Percentiles rank a stretch among this genome's conserved stretches.
Evolutionary conservation across 2,329 filamentous ascomycete species (phyloP).

Genomic region (Ceratocystis huliohia): DNA sequence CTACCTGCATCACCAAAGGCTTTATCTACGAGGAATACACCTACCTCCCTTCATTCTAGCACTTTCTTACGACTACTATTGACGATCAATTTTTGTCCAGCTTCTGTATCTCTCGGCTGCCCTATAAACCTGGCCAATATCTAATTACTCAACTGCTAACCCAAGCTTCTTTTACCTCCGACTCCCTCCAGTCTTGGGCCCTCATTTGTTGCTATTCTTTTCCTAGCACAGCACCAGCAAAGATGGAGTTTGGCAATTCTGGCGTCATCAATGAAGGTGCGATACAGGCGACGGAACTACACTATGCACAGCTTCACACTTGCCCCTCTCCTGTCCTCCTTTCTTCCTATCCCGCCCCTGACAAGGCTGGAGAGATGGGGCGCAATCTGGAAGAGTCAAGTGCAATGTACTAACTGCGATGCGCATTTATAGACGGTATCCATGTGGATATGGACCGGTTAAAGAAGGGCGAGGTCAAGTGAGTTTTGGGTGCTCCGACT

Average conservation of each 20-base stretch:
- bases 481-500: slow-evolving; percentile 31
- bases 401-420: slow-evolving; percentile 21
- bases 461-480: slow-evolving; percentile 99
- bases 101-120: not conserved
- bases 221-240: not conserved
- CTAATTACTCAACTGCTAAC: not conserved
- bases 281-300: slow-evolving; percentile 18
- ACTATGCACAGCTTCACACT: no score
- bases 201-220: not conserved
- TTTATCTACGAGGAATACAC: not conserved
- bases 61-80: not conserved
- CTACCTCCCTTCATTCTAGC: not conserved
- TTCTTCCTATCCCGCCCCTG: slow-evolving; percentile 8
- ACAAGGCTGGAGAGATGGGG: slow-evolving; percentile 14
- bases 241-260: slow-evolving; percentile 53
- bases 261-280: slow-evolving; percentile 53
- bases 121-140: not conserved
- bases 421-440: slow-evolving; percentile 66
- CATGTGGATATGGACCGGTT: slow-evolving; percentile 97
- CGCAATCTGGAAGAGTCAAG: not conserved
- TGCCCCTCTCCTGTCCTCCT: not conserved
- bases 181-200: not conserved
- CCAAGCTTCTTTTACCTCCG: not conserved
- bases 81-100: not conserved
- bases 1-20: not conserved